Evolutionary conservation across 495 filamentous ascomycete species (phyloP).

Genomic region (Annulohypoxylon maeteangense): DNA sequence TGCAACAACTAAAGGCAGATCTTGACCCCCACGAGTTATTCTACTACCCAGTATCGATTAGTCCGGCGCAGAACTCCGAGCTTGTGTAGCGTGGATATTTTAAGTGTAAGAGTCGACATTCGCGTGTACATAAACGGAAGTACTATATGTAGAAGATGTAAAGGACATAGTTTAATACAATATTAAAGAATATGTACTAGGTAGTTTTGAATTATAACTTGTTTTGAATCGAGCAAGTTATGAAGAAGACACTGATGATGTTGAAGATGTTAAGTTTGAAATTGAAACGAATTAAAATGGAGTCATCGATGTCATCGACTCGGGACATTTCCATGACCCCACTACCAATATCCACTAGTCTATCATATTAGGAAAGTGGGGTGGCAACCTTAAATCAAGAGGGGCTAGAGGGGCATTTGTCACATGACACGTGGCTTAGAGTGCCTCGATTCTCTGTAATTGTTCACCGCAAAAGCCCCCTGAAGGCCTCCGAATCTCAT

Average conservation of each 20-base stretch:
- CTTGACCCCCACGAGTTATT: slow-evolving; percentile 70
- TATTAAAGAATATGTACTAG: not conserved
- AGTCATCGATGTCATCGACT: not conserved
- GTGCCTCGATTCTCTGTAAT: not conserved
- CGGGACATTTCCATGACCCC: not conserved
- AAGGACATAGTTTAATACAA: not conserved
- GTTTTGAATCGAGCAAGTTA: not conserved
- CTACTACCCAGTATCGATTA: slow-evolving; percentile 69
- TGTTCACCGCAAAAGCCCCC: not conserved
- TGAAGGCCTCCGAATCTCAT: not conserved
- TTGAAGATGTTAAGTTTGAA: not conserved
- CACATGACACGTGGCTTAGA: slow-evolving; percentile 6
- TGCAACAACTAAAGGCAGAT: slow-evolving; percentile 64
- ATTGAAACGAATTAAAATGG: not conserved
- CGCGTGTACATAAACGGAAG: slow-evolving; percentile 26
- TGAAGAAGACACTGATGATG: not conserved
- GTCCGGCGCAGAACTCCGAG: slow-evolving; percentile 43
- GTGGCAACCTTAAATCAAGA: not conserved
- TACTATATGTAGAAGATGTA: slow-evolving; percentile 3
- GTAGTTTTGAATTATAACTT: not conserved
- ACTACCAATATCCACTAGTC: not conserved
- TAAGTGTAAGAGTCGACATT: not conserved
- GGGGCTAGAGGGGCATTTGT: not conserved
- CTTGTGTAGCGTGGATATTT: slow-evolving; percentile 8
- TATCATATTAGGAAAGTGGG: not conserved